Conservation (phyloP, 352 stramenopile genomes). For the Phytopythium vexans region DNA sequence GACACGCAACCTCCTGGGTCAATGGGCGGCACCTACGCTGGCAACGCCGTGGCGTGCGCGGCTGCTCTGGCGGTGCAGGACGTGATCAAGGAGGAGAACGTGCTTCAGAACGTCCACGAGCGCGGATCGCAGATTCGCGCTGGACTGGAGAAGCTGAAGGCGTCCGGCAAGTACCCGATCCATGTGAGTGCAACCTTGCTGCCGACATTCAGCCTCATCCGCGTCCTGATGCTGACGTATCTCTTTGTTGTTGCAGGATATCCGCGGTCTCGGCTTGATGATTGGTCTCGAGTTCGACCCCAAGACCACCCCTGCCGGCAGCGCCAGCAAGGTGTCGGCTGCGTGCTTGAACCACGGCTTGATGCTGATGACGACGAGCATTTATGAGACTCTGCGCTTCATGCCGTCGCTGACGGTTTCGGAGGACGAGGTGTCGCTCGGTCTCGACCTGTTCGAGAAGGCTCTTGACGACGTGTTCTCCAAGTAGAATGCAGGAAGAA, state of each 20-base stretch:
- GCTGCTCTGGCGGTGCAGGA: conserved; percentile 88
- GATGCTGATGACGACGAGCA: conserved; percentile 89
- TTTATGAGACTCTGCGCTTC: conserved; percentile 92
- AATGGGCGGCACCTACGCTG: conserved; percentile 92
- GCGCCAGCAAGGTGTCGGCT: conserved; percentile 68
- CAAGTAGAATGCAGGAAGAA: conserved; percentile 10
- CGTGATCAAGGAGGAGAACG: conserved; percentile 86
- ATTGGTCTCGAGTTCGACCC: conserved; percentile 90
- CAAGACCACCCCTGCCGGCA: conserved; percentile 43
- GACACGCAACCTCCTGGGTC: conserved; percentile 82
- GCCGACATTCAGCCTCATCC: too few species aligned
- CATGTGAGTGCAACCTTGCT: not conserved
- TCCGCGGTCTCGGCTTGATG: conserved; percentile 93
- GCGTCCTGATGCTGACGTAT: not conserved
- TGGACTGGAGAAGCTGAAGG: conserved; percentile 74
- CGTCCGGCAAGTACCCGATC: conserved; percentile 73
- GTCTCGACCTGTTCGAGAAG: conserved; percentile 59
- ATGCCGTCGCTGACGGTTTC: conserved; percentile 90
- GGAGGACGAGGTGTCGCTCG: conserved; percentile 63
- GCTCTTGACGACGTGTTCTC: conserved; percentile 42
- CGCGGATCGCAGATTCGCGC: conserved; percentile 75
- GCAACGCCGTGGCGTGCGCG: conserved; percentile 90
- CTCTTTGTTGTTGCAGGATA: conserved; percentile 35
- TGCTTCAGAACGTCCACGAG: conserved; percentile 79
- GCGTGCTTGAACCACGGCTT: conserved; percentile 87